Evolutionary conservation across 768 basidiomycete genomes (phyloP), one percentile per base, ranked within the genome.

Genomic region (Nidularia sp.): DNA sequence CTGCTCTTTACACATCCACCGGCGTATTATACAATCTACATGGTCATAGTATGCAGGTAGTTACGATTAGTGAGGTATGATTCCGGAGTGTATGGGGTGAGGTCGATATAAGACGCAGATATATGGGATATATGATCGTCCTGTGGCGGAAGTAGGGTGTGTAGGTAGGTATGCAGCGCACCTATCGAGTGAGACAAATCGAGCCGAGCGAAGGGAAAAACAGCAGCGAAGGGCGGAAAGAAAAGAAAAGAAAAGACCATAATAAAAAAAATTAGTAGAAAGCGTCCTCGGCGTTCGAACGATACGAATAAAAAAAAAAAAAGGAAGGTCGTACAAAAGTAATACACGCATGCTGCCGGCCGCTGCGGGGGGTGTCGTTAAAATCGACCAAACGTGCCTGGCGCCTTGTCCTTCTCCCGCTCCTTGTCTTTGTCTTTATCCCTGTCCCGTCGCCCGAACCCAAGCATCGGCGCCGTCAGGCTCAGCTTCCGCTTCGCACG

Each of bases 401-500:
- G 59, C 33, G 60, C 47, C 10, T 54, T 62, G 44, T 62, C 58
- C 47, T 55, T 62, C 55, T 59, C 43, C 46, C 53, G 49, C 34
- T 71, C 72, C 54, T 66, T 70, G 22, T 74, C 73, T 57, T 70
- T 75, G 22, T 74, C 70, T 61, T 74, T 75, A 34, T 84, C 79
- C 63, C 77, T 82, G 50, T 85, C 80, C 58, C 70, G 75, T 67
- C 68, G 78, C 65, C 75, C 77, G 70, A 74, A 79, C 62, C 75
- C 75, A 55, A 88, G 79, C 47, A 82, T 80, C 47, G 84, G 81
- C 47, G 79, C 75, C 22, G 77, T 77, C 52, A 90, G 64, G 63
- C 88, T 90, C 67, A 90, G 66, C 70, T 90, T 90, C 51, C 86
- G 73, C 60, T 71, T 76, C 53, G 80, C 71, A 41, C 70, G 69